A percentile compares a stretch with the other conserved stretches of the same genome.
Conservation (phyloP, 495 filamentous ascomycete genomes). For the Podospora pseudoanserina region DNA sequence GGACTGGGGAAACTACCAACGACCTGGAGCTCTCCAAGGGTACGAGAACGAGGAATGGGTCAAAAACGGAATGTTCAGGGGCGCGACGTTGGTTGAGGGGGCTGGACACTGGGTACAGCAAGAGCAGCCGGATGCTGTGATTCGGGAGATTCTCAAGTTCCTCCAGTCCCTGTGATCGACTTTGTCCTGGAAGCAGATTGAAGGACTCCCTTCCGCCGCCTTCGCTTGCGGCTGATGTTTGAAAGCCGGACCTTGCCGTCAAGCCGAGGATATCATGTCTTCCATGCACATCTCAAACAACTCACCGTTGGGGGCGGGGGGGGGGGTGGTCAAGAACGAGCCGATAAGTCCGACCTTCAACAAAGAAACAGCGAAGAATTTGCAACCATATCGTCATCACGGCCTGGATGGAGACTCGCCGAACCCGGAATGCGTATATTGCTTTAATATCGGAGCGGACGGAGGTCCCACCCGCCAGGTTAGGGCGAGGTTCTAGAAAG, state of each 20-base stretch:
- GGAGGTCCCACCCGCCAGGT: not conserved
- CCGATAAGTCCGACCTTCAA: not conserved
- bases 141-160: not conserved
- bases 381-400: not conserved
- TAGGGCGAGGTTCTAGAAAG: not conserved
- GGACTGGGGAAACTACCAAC: conserved; percentile 68
- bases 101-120: conserved; percentile 60
- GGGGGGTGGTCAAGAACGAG: not conserved
- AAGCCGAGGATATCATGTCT: not conserved
- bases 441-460: not conserved
- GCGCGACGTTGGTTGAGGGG: conserved; percentile 51
- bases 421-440: conserved; percentile 6
- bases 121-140: not conserved
- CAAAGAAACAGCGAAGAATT: not conserved
- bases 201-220: not conserved
- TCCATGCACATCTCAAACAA: not conserved
- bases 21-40: conserved; percentile 58
- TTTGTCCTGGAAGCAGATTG: not conserved
- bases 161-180: not conserved
- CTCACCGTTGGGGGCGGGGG: not conserved
- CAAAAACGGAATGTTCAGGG: conserved; percentile 44
- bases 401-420: not conserved
- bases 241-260: not conserved
- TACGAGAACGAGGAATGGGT: conserved; percentile 49
- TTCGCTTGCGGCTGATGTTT: not conserved